Evolutionary conservation across 495 filamentous ascomycete species (phyloP), one percentile per base, ranked within the genome.

Genomic region (Clohesyomyces aquaticus): DNA sequence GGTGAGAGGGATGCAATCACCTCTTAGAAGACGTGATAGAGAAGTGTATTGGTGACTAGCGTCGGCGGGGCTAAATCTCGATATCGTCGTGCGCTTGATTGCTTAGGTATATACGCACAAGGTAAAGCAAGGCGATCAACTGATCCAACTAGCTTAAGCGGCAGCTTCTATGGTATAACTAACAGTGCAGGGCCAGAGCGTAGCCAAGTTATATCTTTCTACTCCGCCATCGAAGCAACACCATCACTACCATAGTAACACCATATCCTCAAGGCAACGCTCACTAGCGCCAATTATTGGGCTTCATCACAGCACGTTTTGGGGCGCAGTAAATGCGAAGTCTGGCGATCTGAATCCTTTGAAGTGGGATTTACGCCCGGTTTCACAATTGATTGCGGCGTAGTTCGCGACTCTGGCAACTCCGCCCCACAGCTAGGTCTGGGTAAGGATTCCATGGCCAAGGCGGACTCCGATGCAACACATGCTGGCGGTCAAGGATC

Each of bases 281-380:
- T 23, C 27, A 27, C 14, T 54, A 19, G 29, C 27, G n/a, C 50
- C 50, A 54, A 54, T 54, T 54, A 38, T 22, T 38, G 35, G 25
- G 50, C 50, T 54, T 21, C 22, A 38, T 54, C 19, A 27, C 50
- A 54, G 50, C 50, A 54, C 50, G 50, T 54, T 54, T 23, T 54
- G 9, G n/a, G 50, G 50, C 50, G 50, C 50, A 54, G 27, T 9
- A 54, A 32, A 32, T n/a, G 3, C 2, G 50, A 32, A 14, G 25
- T 19, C 50, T 38, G 19, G 50, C 25, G 35, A 14, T 9, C 35
- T 54, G 25, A 38, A 54, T 54, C 25, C 50, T 54, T 54, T 38
- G 50, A 9, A 14, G 27, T 54, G 23, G 27, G 18, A 32, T 38
- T 26, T 25, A 22, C 32, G 32, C 32, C 32, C 32, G 6, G 19